Evolutionary conservation across 2,329 filamentous ascomycete species (phyloP).

Genomic region (Simplicillium sp.): DNA sequence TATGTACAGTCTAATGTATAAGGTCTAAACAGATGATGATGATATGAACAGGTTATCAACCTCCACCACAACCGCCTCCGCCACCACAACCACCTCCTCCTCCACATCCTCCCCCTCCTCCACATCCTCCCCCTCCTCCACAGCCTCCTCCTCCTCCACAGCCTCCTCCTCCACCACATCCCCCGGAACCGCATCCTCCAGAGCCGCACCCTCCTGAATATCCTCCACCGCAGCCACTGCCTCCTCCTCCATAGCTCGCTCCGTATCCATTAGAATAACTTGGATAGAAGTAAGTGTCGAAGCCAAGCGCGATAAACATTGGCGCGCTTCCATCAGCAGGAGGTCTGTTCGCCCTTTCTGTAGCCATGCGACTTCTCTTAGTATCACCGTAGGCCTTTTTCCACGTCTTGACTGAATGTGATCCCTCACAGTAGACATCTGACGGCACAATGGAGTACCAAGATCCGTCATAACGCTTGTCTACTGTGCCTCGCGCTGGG

Average conservation of each 20-base stretch:
- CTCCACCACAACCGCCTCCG: neutral
- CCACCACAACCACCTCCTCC: neutral
- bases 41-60: too few relatives aligned
- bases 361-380: neutral
- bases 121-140: slow-evolving; percentile 1
- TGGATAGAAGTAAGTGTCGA: neutral
- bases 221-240: slow-evolving; percentile 1
- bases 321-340: neutral
- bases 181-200: too few relatives aligned
- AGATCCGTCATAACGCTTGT: neutral
- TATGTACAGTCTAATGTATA: too few relatives aligned
- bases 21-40: too few relatives aligned
- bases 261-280: neutral
- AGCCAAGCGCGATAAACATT: neutral
- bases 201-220: too few relatives aligned
- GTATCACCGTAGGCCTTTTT: neutral
- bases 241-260: neutral
- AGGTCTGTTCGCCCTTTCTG: neutral
- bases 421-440: neutral
- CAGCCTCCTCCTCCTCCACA: neutral
- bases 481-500: too few relatives aligned
- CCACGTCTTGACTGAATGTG: neutral
- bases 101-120: neutral
- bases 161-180: slow-evolving; percentile 1
- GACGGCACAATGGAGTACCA: slow-evolving; percentile 2